Evolutionary conservation across 805 yeast genomes (phyloP), one percentile per base, ranked within the genome.

Genomic region (Diddensiella santjacobensis): DNA sequence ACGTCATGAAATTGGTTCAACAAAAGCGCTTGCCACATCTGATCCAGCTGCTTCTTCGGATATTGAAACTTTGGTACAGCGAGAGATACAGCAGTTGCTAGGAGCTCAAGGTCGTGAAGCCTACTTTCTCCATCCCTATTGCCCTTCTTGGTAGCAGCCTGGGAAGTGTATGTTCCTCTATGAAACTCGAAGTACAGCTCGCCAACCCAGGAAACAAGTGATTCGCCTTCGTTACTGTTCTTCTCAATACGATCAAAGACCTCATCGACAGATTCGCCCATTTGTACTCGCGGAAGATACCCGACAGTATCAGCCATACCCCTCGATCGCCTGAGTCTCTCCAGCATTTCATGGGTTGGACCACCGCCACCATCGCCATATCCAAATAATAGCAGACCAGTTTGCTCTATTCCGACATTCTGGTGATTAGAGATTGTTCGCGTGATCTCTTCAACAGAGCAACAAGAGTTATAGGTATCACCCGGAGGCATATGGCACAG

Each of bases 1-100:
- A 91, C 96, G 70, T 91, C 99, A 65, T 91, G 99, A 71, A 91
- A 91, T 64, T 91, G 98, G 63, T 96, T 89, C 47, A 93, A 71
- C 52, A 89, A 79, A 19, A 91, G 80, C 64, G 86, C 81, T 64
- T 88, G 90, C 99, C 99, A 91, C 52, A 91, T 65, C 2, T 68
- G 73, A 53, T 82, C 80, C 39, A 91, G 74, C 50, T 82, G 77
- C 33, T 74, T 69, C 26, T 74, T 71, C 1, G 98, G 99, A 63
- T 91, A 91, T 49, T 69, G 31, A 26, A 26, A 26, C 31, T 26
- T 26, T 13, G 23, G 5, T 54, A 35, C 2, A 58, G 51, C 2
- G 68, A 70, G 22, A 76, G 44, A 22, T 5, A 20, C 42, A 17
- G 18, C 26, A 8, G 95, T 78, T 1, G 96, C 89, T 49, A 88